Evolutionary conservation across 495 filamentous ascomycete genomes (phyloP), one percentile per base, ranked within the genome.

Genomic region (Tetracladium marchalianum): DNA sequence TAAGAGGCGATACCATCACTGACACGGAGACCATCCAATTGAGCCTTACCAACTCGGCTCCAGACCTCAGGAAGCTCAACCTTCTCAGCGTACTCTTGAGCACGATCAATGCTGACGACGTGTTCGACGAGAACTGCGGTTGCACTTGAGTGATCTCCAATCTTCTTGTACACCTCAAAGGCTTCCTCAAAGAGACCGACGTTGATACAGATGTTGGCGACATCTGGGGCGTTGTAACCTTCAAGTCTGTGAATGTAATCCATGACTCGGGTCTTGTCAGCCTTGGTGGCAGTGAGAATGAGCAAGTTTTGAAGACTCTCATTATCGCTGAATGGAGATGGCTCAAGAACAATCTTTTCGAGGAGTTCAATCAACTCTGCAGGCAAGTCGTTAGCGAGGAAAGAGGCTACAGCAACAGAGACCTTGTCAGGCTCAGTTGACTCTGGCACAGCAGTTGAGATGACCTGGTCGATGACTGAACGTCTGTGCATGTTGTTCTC

Each of bases 291-390:
- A 39, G 93, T 99, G 56, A 96, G 80, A 70, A 99, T 96, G 49
- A 99, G 73, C 46, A 99, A 69, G 61, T 97, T 99, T 63, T 99
- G 93, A 52, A 99, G 75, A 62, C 84, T 96, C 54, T 82, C 76
- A 65, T 97, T 97, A 69, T 99, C 93, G 54, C 86, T 95, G 73
- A 99, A 97, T 18, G 86, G 82, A 9, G 90, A 93, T 13, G 93
- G 93, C 67, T 99, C 93, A 16, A 99, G 75, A 41, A 99, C 92
- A 49, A 99, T 99, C 81, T 99, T 99, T 70, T 99, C 93, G 11
- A 99, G 77, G 35, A 99, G 78, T 64, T 99, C 93, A 49, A 99
- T 96, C 33, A 99, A 72, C 68, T 99, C 93, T 24, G 79, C 82
- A 6, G 93, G 93, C 48, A 99, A 72, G 58, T 99, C 93, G 46